Evolutionary conservation across 2,329 filamentous ascomycete genomes (phyloP), one percentile per base, ranked within the genome.

Genomic region (Microsporum ferrugineum): DNA sequence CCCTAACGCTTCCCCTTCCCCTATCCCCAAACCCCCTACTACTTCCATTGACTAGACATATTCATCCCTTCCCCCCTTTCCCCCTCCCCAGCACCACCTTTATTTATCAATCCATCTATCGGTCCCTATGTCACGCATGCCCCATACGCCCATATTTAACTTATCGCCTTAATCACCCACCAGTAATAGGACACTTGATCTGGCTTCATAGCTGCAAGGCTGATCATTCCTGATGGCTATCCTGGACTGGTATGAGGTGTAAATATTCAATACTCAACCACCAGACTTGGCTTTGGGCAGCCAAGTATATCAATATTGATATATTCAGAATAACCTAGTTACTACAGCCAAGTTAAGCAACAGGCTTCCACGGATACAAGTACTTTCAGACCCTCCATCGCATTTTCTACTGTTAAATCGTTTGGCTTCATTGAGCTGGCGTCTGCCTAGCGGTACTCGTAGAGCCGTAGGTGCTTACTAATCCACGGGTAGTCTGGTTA

Each of bases 341-440:
- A 23, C 17, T 23, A 1, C 27, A 17, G 27, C 12, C 45, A 29
- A 55, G n/a, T 5, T 5, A 14, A 43, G 17, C 6, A 43, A 17
- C 39, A 43, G n/a, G 49, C 17, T 31, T 36, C 49, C 49, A 36
- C 49, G 49, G 17, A 55, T 55, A 23, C 68, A 69, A 60, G 55
- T 69, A 29, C 34, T 70, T 53, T 70, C 69, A 7, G 68, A 70
- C 62, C 17, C 65, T 70, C 29, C 68, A 69, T 55, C 66, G 17
- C 17, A 23, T 23, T 23, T 23, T 23, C 17, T 23, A 23, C 17
- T 1, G 17, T 23, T 23, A 23, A 23, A 23, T 23, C 17, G 17
- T 23, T 17, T 17, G 17, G 17, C 17, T 17, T 17, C 17, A 1
- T 17, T 17, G 17, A 17, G 17, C 17, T 17, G 17, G 17, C 17